phyloP scores from a whole-genome alignment of 2,329 filamentous ascomycete genomes.

The Stromatinia cepivora region DNA sequence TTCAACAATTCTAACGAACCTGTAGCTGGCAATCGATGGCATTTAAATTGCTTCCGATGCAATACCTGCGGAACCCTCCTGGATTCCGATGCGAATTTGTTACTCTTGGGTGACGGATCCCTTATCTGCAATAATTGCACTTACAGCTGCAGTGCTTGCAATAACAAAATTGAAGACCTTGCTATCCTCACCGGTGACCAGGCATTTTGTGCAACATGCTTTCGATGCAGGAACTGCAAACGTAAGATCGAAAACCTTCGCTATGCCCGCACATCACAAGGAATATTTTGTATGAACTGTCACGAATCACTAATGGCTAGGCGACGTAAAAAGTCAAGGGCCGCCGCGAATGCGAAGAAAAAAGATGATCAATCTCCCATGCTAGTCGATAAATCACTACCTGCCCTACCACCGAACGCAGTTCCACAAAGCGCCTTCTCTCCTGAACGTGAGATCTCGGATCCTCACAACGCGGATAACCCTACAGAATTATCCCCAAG shows the following conservation, averaged over 20 bases:
- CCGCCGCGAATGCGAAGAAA: constrained; percentile 59
- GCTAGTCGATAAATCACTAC: constrained; percentile 87
- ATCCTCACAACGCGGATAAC: constrained; percentile 62
- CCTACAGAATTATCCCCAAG: constrained; percentile 69
- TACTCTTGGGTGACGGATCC: constrained; percentile 94
- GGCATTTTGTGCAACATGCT: constrained; percentile 96
- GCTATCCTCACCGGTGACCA: constrained; percentile 97
- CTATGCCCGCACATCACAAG: constrained; percentile 95
- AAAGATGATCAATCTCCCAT: constrained; percentile 65
- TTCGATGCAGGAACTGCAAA: constrained; percentile 97
- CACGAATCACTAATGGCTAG: constrained; percentile 96
- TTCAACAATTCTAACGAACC: constrained; percentile 34
- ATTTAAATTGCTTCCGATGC: constrained; percentile 98
- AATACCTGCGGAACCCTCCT: constrained; percentile 93
- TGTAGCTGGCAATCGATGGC: constrained; percentile 91
- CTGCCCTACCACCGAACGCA: constrained; percentile 80
- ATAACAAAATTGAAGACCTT: constrained; percentile 96
- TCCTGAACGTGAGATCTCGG: constrained; percentile 54
- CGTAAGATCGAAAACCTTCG: constrained; percentile 97
- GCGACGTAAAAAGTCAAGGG: constrained; percentile 81
- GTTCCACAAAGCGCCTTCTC: constrained; percentile 62
- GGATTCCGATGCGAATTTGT: constrained; percentile 95
- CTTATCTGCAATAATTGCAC: constrained; percentile 99
- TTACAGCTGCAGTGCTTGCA: constrained; percentile 95
- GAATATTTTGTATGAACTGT: constrained; percentile 99